A percentile compares a stretch with the other conserved stretches of the same genome.
Conservation (phyloP, 1,284 basidiomycete genomes). For the Puccinia polysora region DNA sequence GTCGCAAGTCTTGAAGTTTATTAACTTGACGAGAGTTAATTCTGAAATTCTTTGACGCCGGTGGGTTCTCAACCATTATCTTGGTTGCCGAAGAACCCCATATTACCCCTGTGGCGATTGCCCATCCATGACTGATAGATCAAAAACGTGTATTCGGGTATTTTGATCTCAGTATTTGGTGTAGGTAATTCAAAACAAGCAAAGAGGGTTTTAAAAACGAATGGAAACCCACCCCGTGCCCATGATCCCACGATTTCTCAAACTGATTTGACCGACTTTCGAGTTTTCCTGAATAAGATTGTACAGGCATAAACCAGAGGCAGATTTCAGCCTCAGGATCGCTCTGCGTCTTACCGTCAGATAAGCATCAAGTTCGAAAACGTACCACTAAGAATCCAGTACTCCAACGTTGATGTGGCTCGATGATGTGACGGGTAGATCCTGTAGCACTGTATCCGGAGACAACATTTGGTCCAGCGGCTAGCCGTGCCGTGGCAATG, state of each 20-base stretch:
- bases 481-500: conserved; percentile 33
- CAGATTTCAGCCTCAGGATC: not conserved
- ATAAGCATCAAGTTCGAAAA: not conserved
- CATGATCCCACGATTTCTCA: conserved; percentile 42
- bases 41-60: conserved; percentile 29
- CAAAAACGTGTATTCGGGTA: not conserved
- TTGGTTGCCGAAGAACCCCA: conserved; percentile 33
- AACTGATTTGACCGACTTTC: conserved; percentile 37
- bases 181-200: not conserved
- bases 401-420: conserved; percentile 42
- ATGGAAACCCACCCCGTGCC: conserved; percentile 29
- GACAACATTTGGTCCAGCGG: conserved; percentile 37
- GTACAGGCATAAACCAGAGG: not conserved
- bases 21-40: conserved; percentile 19
- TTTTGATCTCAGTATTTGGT: not conserved
- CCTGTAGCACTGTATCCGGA: conserved; percentile 35
- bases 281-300: conserved; percentile 20
- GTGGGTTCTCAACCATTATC: conserved; percentile 19
- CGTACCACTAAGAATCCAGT: conserved; percentile 40
- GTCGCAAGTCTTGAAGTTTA: not conserved
- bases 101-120: conserved; percentile 29
- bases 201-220: not conserved
- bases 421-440: conserved; percentile 29
- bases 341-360: not conserved
- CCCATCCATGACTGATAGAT: conserved; percentile 36